Evolutionary conservation across 2,329 filamentous ascomycete species (phyloP).

Genomic region (Fonsecaea monophora): DNA sequence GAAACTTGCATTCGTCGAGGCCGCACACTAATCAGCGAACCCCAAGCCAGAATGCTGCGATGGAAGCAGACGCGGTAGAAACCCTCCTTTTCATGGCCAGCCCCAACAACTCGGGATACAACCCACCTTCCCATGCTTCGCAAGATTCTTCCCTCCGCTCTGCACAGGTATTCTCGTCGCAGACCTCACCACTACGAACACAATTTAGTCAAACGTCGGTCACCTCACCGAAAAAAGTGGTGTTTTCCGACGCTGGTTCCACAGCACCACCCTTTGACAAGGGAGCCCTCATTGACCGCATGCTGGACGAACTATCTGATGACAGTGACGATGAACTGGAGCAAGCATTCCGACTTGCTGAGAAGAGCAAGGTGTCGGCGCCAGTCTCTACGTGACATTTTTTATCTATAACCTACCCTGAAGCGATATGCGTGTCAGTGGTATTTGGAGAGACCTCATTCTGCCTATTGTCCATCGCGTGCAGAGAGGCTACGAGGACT

Average conservation of each 20-base stretch:
- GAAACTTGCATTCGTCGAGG: conserved; percentile 24
- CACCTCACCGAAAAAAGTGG: conserved; percentile 38
- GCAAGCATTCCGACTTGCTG: conserved; percentile 34
- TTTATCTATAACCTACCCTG: conserved; percentile 4
- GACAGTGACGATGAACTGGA: conserved; percentile 42
- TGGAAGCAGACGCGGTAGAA: conserved; percentile 60
- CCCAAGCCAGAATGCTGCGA: conserved; percentile 52
- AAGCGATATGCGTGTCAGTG: not conserved
- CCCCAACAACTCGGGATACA: conserved; percentile 54
- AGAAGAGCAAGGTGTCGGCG: conserved; percentile 28
- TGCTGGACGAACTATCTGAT: conserved; percentile 42
- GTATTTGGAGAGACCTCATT: conserved; percentile 16
- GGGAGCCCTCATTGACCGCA: conserved; percentile 42
- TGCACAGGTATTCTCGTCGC: conserved; percentile 33
- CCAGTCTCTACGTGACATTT: conserved; percentile 23
- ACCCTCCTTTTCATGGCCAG: conserved; percentile 59
- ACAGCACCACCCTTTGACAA: conserved; percentile 30
- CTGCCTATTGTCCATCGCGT: conserved; percentile 1
- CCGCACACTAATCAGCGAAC: conserved; percentile 44
- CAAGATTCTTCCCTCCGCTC: conserved; percentile 37
- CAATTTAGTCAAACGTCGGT: conserved; percentile 36
- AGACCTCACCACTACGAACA: conserved; percentile 36
- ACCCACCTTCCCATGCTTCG: conserved; percentile 46
- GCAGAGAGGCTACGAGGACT: conserved; percentile 30
- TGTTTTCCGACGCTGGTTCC: conserved; percentile 34